Conservation (phyloP, 2,329 filamentous ascomycete genomes). For the Epicoccum nigrum region DNA sequence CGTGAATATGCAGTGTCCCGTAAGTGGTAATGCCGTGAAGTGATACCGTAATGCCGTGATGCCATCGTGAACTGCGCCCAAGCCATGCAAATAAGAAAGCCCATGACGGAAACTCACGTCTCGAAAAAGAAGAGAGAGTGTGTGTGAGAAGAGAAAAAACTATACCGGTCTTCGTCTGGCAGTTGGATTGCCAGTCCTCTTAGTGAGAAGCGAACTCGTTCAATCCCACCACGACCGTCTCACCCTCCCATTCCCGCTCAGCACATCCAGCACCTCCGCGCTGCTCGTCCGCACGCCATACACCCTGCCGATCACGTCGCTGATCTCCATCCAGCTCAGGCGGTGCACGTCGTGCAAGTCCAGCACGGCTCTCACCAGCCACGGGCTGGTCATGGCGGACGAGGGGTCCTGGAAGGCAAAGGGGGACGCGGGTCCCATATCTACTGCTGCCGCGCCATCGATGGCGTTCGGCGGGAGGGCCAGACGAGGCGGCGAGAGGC, state of each 20-base stretch:
- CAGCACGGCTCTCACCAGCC: conserved; percentile 46
- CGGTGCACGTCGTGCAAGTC: conserved; percentile 44
- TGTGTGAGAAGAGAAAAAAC: too few relatives aligned
- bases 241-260: conserved; percentile 44
- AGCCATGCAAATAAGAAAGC: background rate
- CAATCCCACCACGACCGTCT: conserved; percentile 46
- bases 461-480: background rate
- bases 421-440: conserved; percentile 20
- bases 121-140: too few relatives aligned
- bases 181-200: background rate
- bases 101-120: background rate
- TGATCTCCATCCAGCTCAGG: conserved; percentile 48
- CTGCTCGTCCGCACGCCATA: conserved; percentile 44
- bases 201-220: background rate
- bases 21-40: background rate
- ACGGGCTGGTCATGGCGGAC: conserved; percentile 41
- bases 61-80: background rate
- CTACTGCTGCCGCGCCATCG: background rate
- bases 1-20: conserved; percentile 5
- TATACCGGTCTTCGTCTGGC: too few relatives aligned
- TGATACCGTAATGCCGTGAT: too few relatives aligned
- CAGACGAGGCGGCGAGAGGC: conserved; percentile 1
- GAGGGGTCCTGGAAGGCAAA: conserved; percentile 39
- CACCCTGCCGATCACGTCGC: conserved; percentile 40
- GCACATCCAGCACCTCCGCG: conserved; percentile 44